These are phyloP conservation scores for Millerozyma acaciae DNA, from an alignment of 805 yeast species.

Conservation along the genomic window DNA sequence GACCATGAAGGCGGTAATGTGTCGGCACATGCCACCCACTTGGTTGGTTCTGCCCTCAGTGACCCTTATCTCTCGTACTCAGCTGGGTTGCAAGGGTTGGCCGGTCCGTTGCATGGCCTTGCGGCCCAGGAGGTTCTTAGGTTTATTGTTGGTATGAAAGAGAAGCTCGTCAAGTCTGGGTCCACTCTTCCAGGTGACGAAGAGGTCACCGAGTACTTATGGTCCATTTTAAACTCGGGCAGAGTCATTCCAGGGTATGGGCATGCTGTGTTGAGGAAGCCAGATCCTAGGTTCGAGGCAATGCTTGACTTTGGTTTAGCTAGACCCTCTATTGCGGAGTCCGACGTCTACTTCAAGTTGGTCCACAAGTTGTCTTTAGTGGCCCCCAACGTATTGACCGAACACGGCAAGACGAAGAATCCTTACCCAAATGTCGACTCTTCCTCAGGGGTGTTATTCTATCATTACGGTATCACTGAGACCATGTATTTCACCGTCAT, in stretches of 20 bases:
- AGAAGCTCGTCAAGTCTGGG: conserved; percentile 53
- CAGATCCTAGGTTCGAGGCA: conserved; percentile 77
- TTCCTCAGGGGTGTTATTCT: conserved; percentile 69
- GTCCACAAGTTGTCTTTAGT: conserved; percentile 61
- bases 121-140: conserved; percentile 82
- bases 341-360: conserved; percentile 43
- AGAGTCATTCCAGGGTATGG: conserved; percentile 86
- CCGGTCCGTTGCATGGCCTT: conserved; percentile 81
- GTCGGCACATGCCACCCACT: conserved; percentile 74
- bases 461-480: conserved; percentile 73
- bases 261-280: conserved; percentile 76
- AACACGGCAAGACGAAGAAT: conserved; percentile 81
- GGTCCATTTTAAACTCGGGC: conserved; percentile 66
- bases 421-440: conserved; percentile 85
- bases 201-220: conserved; percentile 60
- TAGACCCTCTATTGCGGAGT: conserved; percentile 46
- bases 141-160: conserved; percentile 62
- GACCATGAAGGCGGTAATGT: conserved; percentile 85
- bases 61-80: conserved; percentile 71
- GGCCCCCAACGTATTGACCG: conserved; percentile 67
- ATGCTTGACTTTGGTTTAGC: conserved; percentile 62
- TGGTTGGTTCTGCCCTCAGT: conserved; percentile 78
- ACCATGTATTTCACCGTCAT: conserved; percentile 71
- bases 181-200: conserved; percentile 33
- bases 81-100: conserved; percentile 77